A percentile compares a stretch with the other conserved stretches of the same genome.
These are phyloP conservation scores for Debaryomyces robertsiae DNA, from an alignment of 1,139 yeast species.

Conservation along the genomic window DNA sequence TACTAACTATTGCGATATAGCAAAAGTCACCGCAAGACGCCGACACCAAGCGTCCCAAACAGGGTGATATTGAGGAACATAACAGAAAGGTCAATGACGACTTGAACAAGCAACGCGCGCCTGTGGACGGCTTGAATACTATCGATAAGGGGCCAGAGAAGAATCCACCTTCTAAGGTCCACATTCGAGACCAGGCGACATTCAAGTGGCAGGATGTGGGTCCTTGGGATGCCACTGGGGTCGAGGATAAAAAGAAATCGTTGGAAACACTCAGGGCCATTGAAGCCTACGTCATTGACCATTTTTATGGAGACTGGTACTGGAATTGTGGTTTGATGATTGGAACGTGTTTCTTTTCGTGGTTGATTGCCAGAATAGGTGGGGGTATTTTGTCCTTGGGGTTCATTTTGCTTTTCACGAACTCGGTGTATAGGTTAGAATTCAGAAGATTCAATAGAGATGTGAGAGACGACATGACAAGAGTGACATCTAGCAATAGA, in stretches of 20 bases:
- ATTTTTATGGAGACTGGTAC: conserved; percentile 70
- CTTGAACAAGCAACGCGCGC: conserved; percentile 17
- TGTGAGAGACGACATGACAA: conserved; percentile 70
- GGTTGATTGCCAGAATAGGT: conserved; percentile 59
- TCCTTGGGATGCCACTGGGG: conserved; percentile 34
- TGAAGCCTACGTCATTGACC: conserved; percentile 66
- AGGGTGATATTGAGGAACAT: conserved; percentile 35
- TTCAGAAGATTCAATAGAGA: conserved; percentile 73
- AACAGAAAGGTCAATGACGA: conserved; percentile 26
- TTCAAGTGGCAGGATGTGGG: conserved; percentile 49
- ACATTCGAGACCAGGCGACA: conserved; percentile 34
- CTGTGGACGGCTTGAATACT: conserved; percentile 28
- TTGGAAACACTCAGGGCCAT: conserved; percentile 34
- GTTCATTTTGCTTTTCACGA: conserved; percentile 59
- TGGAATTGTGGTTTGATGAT: conserved; percentile 64
- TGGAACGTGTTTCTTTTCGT: conserved; percentile 73
- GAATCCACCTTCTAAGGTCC: conserved; percentile 19
- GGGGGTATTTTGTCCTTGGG: conserved; percentile 61
- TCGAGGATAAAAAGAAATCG: conserved; percentile 29
- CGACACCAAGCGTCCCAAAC: conserved; percentile 19
- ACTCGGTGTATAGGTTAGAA: conserved; percentile 69
- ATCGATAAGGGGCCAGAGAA: conserved; percentile 14
- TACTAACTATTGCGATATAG: conserved; percentile 8
- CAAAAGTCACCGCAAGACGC: conserved; percentile 12
- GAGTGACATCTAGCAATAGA: conserved; percentile 60